These are phyloP conservation scores for Eremochloa ophiuroides DNA, from an alignment of 176 grass and related monocot species.

Conservation along the genomic window DNA sequence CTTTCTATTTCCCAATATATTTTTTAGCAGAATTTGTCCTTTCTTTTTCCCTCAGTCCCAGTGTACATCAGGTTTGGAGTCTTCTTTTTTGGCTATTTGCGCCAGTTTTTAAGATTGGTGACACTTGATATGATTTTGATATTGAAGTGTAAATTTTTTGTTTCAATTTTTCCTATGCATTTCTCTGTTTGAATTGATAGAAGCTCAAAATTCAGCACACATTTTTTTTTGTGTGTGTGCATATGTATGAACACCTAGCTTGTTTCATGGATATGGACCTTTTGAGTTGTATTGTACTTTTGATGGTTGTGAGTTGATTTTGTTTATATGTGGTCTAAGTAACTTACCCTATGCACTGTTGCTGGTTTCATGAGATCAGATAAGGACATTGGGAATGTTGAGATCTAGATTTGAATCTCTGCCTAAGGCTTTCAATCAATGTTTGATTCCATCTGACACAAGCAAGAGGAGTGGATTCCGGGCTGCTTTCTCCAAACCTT, in stretches of 20 bases:
- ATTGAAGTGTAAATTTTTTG: not conserved
- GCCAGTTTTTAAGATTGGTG: not conserved
- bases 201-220: not conserved
- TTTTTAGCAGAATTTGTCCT: not conserved
- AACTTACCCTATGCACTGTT: constrained; percentile 5
- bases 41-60: not conserved
- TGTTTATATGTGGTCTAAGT: constrained; percentile 5
- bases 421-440: constrained; percentile 61
- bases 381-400: constrained; percentile 89
- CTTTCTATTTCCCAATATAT: too few species aligned
- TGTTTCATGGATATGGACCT: constrained; percentile 4
- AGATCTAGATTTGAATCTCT: constrained; percentile 78
- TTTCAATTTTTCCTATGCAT: not conserved
- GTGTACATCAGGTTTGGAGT: not conserved
- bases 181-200: not conserved
- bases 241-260: not conserved
- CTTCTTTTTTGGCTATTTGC: not conserved
- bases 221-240: not conserved
- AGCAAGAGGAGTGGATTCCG: constrained; percentile 64
- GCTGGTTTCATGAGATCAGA: constrained; percentile 49
- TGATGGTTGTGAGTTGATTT: not conserved
- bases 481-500: constrained; percentile 71
- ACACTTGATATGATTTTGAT: not conserved
- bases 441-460: constrained; percentile 67
- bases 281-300: constrained; percentile 6